phyloP scores from a whole-genome alignment of 148 eudicot genomes.

The Limonium bicolor region DNA sequence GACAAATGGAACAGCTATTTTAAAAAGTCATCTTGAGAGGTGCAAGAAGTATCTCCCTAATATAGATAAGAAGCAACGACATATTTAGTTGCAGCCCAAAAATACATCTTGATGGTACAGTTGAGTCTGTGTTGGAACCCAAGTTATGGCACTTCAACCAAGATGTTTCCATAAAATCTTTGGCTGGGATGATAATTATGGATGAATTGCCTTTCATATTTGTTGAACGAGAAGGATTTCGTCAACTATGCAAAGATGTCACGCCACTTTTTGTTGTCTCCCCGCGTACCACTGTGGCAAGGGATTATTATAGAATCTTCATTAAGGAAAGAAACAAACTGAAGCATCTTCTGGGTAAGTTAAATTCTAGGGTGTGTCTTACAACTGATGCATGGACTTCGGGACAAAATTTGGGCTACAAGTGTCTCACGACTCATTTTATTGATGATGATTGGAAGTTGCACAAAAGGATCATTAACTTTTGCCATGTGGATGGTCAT shows the following conservation, averaged over 20 bases:
- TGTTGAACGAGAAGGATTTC: conserved; percentile 8
- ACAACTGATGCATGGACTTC: conserved; percentile 1
- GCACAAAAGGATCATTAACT: neutral
- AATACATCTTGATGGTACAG: neutral
- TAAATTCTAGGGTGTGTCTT: neutral
- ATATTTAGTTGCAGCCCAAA: neutral
- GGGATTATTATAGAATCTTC: conserved; percentile 1
- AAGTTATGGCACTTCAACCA: neutral
- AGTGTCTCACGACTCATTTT: neutral
- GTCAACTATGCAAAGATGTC: neutral
- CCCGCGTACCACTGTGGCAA: neutral
- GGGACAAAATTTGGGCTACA: neutral
- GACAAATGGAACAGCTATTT: neutral
- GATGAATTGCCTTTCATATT: conserved; percentile 7
- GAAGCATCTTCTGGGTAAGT: neutral
- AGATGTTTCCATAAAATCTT: neutral
- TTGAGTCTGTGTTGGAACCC: neutral
- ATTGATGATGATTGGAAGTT: neutral
- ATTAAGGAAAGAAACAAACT: neutral
- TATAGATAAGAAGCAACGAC: neutral
- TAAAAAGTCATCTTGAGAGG: neutral
- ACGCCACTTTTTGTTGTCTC: neutral
- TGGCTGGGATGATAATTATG: conserved; percentile 6
- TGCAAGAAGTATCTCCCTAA: neutral
- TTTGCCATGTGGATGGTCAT: neutral